These are phyloP conservation scores for Myxozyma mucilagina DNA, from an alignment of 805 yeast species.

Conservation along the genomic window DNA sequence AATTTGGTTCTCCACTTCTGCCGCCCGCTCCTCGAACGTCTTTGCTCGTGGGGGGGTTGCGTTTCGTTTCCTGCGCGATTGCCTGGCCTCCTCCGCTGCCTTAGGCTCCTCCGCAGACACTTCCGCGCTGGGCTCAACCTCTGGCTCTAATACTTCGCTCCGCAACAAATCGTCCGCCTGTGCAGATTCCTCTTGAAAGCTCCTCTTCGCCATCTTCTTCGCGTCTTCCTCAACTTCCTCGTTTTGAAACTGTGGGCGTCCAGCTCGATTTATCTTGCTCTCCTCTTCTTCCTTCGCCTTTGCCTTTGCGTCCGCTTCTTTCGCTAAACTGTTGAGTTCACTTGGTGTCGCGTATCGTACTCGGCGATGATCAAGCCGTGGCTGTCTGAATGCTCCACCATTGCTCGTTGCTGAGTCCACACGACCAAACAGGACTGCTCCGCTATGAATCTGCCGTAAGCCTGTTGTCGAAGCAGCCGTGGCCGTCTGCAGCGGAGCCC, in stretches of 20 bases:
- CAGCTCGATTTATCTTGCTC: neutral
- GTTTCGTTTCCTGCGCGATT: too few relatives aligned
- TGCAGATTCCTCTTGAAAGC: too few relatives aligned
- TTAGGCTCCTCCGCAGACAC: neutral
- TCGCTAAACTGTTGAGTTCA: neutral
- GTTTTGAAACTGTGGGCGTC: neutral
- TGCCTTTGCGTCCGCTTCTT: neutral
- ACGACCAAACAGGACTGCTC: neutral
- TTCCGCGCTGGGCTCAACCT: neutral
- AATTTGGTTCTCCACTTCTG: neutral
- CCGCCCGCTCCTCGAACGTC: neutral
- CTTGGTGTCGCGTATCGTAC: neutral
- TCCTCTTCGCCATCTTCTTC: neutral
- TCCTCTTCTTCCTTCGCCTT: neutral
- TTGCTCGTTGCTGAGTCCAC: conserved; percentile 1
- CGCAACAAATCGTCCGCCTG: too few relatives aligned
- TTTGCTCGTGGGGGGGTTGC: too few relatives aligned
- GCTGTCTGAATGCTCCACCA: neutral
- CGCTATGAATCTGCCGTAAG: neutral
- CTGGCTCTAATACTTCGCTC: neutral
- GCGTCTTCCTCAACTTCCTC: neutral
- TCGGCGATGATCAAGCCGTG: conserved; percentile 6
- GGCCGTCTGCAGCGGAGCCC: neutral
- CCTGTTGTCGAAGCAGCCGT: neutral
- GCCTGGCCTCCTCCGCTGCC: too few relatives aligned